Evolutionary conservation across 805 yeast species (phyloP).

Genomic region (Nakazawaea pomicola): DNA sequence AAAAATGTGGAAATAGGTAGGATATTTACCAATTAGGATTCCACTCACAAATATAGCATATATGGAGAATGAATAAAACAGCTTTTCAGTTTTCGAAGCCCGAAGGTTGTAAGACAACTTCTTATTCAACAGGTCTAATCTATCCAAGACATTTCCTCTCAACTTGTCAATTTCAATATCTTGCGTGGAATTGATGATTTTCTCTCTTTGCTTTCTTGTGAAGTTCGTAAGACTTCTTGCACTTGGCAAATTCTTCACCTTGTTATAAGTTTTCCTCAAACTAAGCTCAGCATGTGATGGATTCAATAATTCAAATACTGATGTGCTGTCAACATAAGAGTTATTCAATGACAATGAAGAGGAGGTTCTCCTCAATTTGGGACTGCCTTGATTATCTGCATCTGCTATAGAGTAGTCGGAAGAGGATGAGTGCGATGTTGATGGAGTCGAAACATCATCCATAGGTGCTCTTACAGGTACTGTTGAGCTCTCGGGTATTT

Average conservation of each 20-base stretch:
- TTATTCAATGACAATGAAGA: conserved; percentile 1
- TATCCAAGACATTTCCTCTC: conserved; percentile 18
- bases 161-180: conserved; percentile 25
- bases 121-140: conserved; percentile 33
- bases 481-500: not conserved
- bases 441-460: too few relatives aligned
- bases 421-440: not conserved
- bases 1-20: conserved; percentile 69
- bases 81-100: conserved; percentile 62
- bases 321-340: conserved; percentile 1
- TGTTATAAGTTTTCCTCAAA: conserved; percentile 11
- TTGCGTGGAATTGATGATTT: conserved; percentile 18
- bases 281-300: conserved; percentile 12
- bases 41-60: conserved; percentile 69
- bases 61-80: conserved; percentile 73
- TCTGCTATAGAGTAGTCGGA: conserved; percentile 1
- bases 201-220: conserved; percentile 21
- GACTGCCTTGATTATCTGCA: not conserved
- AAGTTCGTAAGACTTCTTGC: conserved; percentile 12
- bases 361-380: not conserved
- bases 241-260: conserved; percentile 13
- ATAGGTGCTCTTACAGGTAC: too few relatives aligned
- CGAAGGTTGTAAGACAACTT: conserved; percentile 31
- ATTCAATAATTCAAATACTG: conserved; percentile 11
- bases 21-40: conserved; percentile 68